Conservation (phyloP, 106 monocot species). For the Dioscorea dumetorum region DNA sequence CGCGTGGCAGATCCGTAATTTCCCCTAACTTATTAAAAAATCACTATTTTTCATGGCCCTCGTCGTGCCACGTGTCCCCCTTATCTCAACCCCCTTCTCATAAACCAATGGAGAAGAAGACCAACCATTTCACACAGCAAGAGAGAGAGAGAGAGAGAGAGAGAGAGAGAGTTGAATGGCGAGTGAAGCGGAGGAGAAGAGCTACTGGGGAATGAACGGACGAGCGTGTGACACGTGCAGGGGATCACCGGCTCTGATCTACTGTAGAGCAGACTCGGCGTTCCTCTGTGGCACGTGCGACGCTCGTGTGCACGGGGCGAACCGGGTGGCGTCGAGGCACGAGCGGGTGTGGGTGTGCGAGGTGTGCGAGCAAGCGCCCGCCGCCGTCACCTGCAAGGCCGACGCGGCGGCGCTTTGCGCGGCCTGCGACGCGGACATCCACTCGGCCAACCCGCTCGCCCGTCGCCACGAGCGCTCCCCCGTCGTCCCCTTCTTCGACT, state of each 20-base stretch:
- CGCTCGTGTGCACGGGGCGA: conserved; percentile 36
- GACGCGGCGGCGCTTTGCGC: conserved; percentile 67
- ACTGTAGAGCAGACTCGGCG: conserved; percentile 43
- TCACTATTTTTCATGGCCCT: conserved; percentile 9
- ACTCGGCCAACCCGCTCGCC: conserved; percentile 62
- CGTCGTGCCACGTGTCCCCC: conserved; percentile 15
- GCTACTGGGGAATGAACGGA: conserved; percentile 20
- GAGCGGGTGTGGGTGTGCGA: conserved; percentile 69
- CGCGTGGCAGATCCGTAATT: not conserved
- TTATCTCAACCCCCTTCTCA: not conserved
- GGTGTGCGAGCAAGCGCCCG: conserved; percentile 63
- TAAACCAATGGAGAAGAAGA: no score
- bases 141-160: not conserved
- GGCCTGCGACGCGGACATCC: conserved; percentile 62
- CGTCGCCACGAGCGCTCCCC: conserved; percentile 54
- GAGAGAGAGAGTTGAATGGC: not conserved
- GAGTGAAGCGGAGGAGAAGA: not conserved
- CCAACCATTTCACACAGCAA: no score
- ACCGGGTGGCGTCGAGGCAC: conserved; percentile 34
- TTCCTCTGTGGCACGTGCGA: conserved; percentile 65
- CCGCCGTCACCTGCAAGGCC: conserved; percentile 61
- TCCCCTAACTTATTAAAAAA: not conserved
- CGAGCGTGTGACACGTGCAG: conserved; percentile 57
- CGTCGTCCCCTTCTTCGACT: conserved; percentile 17
- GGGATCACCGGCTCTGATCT: conserved; percentile 33